Evolutionary conservation across 805 yeast genomes (phyloP).

Genomic region (Diddensiella transvaalensis): DNA sequence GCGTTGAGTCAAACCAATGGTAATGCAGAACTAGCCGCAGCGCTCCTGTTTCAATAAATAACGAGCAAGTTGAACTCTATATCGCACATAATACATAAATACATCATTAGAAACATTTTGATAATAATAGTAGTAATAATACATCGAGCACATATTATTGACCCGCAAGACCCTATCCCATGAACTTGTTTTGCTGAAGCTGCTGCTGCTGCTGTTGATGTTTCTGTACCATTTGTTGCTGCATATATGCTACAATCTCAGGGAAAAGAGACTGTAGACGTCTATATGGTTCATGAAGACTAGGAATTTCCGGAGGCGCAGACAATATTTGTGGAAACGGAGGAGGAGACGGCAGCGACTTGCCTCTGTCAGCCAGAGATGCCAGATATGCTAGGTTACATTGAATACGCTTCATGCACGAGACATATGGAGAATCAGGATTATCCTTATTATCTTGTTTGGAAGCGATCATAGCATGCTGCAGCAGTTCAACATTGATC

Average conservation of each 20-base stretch:
- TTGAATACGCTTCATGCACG: slow-evolving; percentile 35
- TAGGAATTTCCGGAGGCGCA: slow-evolving; percentile 31
- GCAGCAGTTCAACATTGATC: slow-evolving; percentile 31
- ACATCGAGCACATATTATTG: background rate
- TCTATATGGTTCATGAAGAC: slow-evolving; percentile 31
- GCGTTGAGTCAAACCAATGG: slow-evolving; percentile 71
- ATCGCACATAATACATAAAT: background rate
- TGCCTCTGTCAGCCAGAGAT: slow-evolving; percentile 28
- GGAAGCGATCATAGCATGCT: slow-evolving; percentile 21
- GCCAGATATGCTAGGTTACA: slow-evolving; percentile 35
- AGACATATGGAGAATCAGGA: slow-evolving; percentile 20
- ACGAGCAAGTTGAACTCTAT: background rate
- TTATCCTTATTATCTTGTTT: slow-evolving; percentile 17
- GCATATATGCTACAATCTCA: slow-evolving; percentile 24
- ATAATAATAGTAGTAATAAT: background rate
- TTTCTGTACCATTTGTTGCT: slow-evolving; percentile 22
- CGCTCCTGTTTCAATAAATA: slow-evolving; percentile 49
- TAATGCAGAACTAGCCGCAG: slow-evolving; percentile 83
- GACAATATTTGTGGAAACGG: slow-evolving; percentile 31
- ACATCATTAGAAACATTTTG: background rate
- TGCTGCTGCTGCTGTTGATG: slow-evolving; percentile 26
- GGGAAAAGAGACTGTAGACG: slow-evolving; percentile 32
- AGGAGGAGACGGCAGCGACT: slow-evolving; percentile 18
- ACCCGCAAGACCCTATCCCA: background rate
- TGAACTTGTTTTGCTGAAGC: slow-evolving; percentile 16